Base-by-base conservation (phyloP, 1,139 yeast genomes). In the Torulaspora globosa region DNA sequence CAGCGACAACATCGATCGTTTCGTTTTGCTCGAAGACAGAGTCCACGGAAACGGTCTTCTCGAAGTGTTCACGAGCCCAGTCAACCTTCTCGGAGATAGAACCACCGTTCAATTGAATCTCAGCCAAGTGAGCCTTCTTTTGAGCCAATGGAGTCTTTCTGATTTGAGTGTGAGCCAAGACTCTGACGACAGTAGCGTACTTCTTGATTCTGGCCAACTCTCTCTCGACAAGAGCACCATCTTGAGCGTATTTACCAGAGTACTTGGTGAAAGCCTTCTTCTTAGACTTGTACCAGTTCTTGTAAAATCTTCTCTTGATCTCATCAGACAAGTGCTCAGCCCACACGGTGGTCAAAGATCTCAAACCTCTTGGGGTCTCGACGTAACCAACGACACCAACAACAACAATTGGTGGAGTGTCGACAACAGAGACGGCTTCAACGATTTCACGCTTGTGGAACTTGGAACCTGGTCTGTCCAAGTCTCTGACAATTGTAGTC, bases 401-500 rank as follows among this genome's bases (percentile, higher is more conserved):
- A 73, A 92, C 84, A 71, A 92, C 97, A 70, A 92, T 76, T 74
- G 96, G 96, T 74, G 98, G 98, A 70, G 98, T 86, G 82, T 92
- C 98, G 68, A 92, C 96, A 70, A 92, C 95, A 68, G 98, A 82
- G 73, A 94, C 96, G 69, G 98, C 97, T 82, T 92, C 98, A 63
- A 92, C 98, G 68, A 92, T 82, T 81, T 92, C 98, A 79, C 97
- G 92, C 94, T 92, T 92, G 96, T 92, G 97, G 97, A 90, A 89
- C 84, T 92, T 92, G 73, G 98, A 92, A 74, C 98, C 98, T 78
- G 98, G 98, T 81, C 97, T 88, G 89, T 92, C 97, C 73, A 92
- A 85, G 80, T 92, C 98, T 82, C 98, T 90, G 71, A 92, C 98
- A 69, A 89, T 88, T 78, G 98, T 92, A 79, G 98, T 84, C 98